Conservation (phyloP, 352 stramenopile species). For the Phytophthora pinifolia region DNA sequence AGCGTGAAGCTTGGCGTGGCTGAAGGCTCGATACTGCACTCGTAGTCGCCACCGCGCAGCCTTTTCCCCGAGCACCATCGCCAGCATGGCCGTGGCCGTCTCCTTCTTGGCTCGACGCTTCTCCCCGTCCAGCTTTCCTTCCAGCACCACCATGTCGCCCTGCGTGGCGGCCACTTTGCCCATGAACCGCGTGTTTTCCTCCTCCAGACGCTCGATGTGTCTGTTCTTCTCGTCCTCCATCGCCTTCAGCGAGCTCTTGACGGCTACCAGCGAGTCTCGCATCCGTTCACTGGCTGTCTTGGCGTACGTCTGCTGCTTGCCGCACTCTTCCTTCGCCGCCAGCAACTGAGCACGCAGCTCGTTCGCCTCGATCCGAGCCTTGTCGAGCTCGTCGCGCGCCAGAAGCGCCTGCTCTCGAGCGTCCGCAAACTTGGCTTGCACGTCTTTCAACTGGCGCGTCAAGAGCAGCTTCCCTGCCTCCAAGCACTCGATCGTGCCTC, state of each 20-base stretch:
- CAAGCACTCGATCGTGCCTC: conserved; percentile 38
- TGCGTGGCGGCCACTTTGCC: conserved; percentile 54
- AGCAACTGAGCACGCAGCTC: conserved; percentile 51
- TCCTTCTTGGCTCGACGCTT: conserved; percentile 35
- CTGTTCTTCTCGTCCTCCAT: conserved; percentile 71
- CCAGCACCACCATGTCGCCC: conserved; percentile 54
- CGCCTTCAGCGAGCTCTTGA: conserved; percentile 57
- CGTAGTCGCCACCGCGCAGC: conserved; percentile 19
- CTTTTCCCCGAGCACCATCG: conserved; percentile 25
- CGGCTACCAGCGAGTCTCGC: conserved; percentile 49
- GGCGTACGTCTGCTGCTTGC: conserved; percentile 59
- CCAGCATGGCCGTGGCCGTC: conserved; percentile 24
- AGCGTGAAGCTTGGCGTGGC: conserved; percentile 3
- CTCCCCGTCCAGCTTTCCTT: conserved; percentile 46
- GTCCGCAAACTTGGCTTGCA: conserved; percentile 58
- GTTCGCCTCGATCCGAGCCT: conserved; percentile 42
- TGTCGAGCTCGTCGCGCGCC: conserved; percentile 67
- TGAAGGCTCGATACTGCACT: conserved; percentile 32
- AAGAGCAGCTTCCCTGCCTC: conserved; percentile 61
- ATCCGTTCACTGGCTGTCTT: conserved; percentile 57
- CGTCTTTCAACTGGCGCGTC: conserved; percentile 53
- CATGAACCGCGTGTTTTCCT: conserved; percentile 52
- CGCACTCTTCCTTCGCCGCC: conserved; percentile 43
- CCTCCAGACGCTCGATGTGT: conserved; percentile 50
- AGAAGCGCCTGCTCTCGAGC: conserved; percentile 57